Conservation (phyloP, 495 filamentous ascomycete genomes). For the Penicillium silybi region DNA sequence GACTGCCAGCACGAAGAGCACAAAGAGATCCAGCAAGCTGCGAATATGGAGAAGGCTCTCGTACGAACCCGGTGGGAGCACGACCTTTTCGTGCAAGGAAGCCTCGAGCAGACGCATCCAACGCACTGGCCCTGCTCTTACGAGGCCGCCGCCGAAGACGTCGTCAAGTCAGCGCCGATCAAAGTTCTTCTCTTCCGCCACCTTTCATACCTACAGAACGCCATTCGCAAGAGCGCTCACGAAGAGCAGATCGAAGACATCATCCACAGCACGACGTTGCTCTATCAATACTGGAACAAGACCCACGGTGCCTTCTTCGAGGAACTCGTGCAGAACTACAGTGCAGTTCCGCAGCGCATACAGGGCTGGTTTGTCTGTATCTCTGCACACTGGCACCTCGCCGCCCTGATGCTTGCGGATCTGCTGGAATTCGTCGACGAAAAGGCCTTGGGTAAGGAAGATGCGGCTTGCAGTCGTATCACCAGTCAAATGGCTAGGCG, state of each 20-base stretch:
- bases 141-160: slow-evolving; percentile 26
- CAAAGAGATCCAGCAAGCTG: slow-evolving; percentile 1
- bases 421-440: slow-evolving; percentile 31
- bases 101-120: neutral
- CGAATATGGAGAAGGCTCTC: slow-evolving; percentile 12
- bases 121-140: slow-evolving; percentile 38
- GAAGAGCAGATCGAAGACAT: slow-evolving; percentile 26
- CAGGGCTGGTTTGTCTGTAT: slow-evolving; percentile 39
- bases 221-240: slow-evolving; percentile 17
- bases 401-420: slow-evolving; percentile 34
- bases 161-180: slow-evolving; percentile 36
- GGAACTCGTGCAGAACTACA: slow-evolving; percentile 30
- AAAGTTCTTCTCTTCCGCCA: slow-evolving; percentile 42
- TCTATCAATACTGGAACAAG: slow-evolving; percentile 36
- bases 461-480: slow-evolving; percentile 1
- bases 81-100: slow-evolving; percentile 24
- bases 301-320: slow-evolving; percentile 37
- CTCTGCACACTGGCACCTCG: slow-evolving; percentile 39
- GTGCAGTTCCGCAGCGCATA: slow-evolving; percentile 28
- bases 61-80: slow-evolving; percentile 1
- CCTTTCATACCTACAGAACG: slow-evolving; percentile 34
- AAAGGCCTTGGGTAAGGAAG: slow-evolving; percentile 11
- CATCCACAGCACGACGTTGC: slow-evolving; percentile 21
- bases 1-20: slow-evolving; percentile 23
- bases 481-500: neutral